A percentile compares a stretch with the other conserved stretches of the same genome.
Evolutionary conservation across 306 rosid species (phyloP).

Genomic region (Carpinus fangiana): DNA sequence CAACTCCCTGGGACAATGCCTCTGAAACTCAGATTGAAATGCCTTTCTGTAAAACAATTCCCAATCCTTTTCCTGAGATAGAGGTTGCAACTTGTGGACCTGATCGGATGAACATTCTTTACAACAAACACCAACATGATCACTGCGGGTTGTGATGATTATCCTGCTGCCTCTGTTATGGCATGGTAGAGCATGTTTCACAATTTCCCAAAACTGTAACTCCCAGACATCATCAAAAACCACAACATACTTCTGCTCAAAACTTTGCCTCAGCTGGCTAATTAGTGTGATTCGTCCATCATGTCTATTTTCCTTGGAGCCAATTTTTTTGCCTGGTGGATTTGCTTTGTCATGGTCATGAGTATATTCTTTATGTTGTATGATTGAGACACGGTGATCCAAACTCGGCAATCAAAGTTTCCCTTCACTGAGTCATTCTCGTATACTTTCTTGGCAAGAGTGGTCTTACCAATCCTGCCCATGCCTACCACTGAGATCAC

Average conservation of each 20-base stretch:
- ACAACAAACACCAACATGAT: not conserved
- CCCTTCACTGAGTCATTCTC: not conserved
- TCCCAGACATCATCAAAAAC: conserved; percentile 5
- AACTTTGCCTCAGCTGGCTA: not conserved
- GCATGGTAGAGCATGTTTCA: conserved; percentile 5
- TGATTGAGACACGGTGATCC: not conserved
- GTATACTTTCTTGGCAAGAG: not conserved
- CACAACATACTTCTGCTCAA: not conserved
- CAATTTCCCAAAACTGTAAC: not conserved
- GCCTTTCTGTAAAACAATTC: not conserved
- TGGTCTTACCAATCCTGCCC: not conserved
- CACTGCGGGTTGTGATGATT: not conserved
- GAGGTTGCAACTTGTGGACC: not conserved
- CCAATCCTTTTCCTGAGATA: not conserved
- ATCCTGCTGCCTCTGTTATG: not conserved
- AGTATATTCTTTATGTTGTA: not conserved
- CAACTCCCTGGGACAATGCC: not conserved
- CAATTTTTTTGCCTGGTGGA: not conserved
- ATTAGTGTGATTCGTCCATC: not conserved
- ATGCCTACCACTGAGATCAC: conserved; percentile 3
- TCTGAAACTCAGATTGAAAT: not conserved
- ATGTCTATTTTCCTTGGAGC: not conserved
- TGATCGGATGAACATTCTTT: not conserved
- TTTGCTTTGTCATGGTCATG: not conserved
- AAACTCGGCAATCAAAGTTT: not conserved